Conservation (phyloP, 805 yeast genomes). For the Metschnikowia arizonensis region DNA sequence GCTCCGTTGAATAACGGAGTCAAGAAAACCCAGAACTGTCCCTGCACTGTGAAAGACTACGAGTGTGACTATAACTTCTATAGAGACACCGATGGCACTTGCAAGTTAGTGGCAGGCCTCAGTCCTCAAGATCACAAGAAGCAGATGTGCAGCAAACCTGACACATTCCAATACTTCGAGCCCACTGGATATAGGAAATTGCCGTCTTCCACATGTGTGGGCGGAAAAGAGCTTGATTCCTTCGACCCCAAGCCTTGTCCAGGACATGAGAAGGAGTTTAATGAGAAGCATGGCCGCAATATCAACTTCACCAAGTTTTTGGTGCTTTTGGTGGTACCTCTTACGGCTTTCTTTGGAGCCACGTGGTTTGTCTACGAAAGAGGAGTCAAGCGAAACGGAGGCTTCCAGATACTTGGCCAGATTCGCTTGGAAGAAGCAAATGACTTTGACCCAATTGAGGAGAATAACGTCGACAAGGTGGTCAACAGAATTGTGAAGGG, state of each 20-base stretch:
- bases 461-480: slow-evolving; percentile 54
- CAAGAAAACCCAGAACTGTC: slow-evolving; percentile 60
- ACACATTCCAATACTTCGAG: slow-evolving; percentile 66
- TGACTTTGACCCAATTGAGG: slow-evolving; percentile 54
- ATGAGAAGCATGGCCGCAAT: slow-evolving; percentile 48
- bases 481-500: slow-evolving; percentile 56
- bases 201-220: slow-evolving; percentile 80
- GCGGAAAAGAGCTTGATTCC: slow-evolving; percentile 70
- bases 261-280: slow-evolving; percentile 69
- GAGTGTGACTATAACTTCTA: slow-evolving; percentile 91
- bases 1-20: slow-evolving; percentile 55
- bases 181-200: slow-evolving; percentile 91
- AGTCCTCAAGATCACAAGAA: slow-evolving; percentile 58
- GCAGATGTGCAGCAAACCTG: slow-evolving; percentile 54
- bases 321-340: slow-evolving; percentile 53
- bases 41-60: slow-evolving; percentile 80
- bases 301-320: slow-evolving; percentile 49
- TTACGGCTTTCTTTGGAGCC: slow-evolving; percentile 50
- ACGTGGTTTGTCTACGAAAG: slow-evolving; percentile 71
- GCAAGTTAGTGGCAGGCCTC: slow-evolving; percentile 75
- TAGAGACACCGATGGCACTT: slow-evolving; percentile 72
- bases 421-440: slow-evolving; percentile 74
- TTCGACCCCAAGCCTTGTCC: slow-evolving; percentile 76
- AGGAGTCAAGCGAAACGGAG: slow-evolving; percentile 77
- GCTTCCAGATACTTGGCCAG: slow-evolving; percentile 75